Base-by-base conservation (phyloP, 2,329 filamentous ascomycete genomes). In the Colletotrichum shisoi region DNA sequence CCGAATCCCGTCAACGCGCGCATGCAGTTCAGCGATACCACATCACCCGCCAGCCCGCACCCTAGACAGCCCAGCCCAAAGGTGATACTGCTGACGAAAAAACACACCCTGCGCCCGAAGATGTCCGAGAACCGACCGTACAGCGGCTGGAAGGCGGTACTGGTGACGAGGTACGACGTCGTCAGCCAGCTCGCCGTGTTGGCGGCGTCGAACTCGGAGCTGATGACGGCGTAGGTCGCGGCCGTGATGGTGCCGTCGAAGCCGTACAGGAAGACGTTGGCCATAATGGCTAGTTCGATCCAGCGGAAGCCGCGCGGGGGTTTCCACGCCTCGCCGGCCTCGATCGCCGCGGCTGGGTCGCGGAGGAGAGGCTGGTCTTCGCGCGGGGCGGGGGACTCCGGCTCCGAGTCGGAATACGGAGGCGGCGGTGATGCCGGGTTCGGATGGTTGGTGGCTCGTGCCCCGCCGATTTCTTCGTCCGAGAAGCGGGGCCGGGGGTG, bases 181-280 rank as follows among this genome's bases (percentile, higher is more conserved):
- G 89, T 91, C 24, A 92, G 79, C 90, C 90, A 93, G 0, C 89
- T 91, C 1, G 90, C 89, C 12, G 87, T 86, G 73, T 92, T 91
- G 12, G 89, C 88, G 3, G 89, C 85, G 69, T 87, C 82, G 73
- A 92, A 92, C 71, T 91, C 85, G n/a, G 89, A 91, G 52, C 88
- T 90, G 70, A 92, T 91, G 60, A 91, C 86, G 3, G 89, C 88
- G 73, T 93, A 91, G 1, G 87, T 91, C 2, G 90, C 87, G 0
- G 89, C 90, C 74, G 90, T 93, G 63, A 93, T 83, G 0, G 90
- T 93, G 3, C 87, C 85, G 74, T 93, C 90, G 71, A 92, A 92
- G 2, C 86, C 87, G 31, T 84, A 85, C 9, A 90, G 80, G 66
- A 90, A 89, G 7, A 89, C 86, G 68, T 89, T 89, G 49, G 83